Conservation (phyloP, 805 yeast species). For the Priceomyces melissophilus region DNA sequence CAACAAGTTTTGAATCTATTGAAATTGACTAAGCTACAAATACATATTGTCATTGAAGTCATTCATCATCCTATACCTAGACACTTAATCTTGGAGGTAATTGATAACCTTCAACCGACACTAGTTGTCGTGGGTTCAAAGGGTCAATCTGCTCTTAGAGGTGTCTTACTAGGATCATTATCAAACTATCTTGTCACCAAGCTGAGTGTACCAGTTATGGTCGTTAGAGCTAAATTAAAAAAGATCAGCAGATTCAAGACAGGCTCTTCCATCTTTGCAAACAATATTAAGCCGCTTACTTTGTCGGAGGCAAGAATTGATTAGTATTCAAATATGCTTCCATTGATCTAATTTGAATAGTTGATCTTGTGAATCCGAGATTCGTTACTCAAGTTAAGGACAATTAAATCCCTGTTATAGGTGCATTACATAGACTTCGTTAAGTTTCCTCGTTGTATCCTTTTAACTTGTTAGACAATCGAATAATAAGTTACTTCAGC, state of each 20-base stretch:
- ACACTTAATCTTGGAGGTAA: slow-evolving; percentile 65
- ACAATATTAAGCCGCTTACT: slow-evolving; percentile 52
- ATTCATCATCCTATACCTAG: slow-evolving; percentile 74
- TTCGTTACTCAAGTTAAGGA: too few species aligned
- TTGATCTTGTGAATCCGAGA: too few species aligned
- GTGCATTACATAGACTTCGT: too few species aligned
- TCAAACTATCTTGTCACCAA: slow-evolving; percentile 71
- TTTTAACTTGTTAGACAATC: too few species aligned
- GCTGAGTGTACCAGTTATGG: slow-evolving; percentile 76
- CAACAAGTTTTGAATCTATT: slow-evolving; percentile 48
- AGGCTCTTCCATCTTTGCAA: slow-evolving; percentile 49
- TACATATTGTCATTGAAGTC: slow-evolving; percentile 70
- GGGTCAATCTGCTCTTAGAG: slow-evolving; percentile 68
- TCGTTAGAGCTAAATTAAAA: slow-evolving; percentile 68
- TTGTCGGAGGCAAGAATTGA: slow-evolving; percentile 47
- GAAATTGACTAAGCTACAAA: slow-evolving; percentile 64
- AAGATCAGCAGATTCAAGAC: slow-evolving; percentile 56
- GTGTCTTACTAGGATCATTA: slow-evolving; percentile 69
- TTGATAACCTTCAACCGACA: slow-evolving; percentile 69
- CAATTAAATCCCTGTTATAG: too few species aligned
- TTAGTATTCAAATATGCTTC: slow-evolving; percentile 9
- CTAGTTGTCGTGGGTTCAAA: slow-evolving; percentile 74
- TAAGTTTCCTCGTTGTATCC: too few species aligned
- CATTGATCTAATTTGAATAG: too few species aligned
- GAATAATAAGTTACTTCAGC: too few species aligned